phyloP scores from a whole-genome alignment of 139 green algal species.

The Eudorina sp. region DNA sequence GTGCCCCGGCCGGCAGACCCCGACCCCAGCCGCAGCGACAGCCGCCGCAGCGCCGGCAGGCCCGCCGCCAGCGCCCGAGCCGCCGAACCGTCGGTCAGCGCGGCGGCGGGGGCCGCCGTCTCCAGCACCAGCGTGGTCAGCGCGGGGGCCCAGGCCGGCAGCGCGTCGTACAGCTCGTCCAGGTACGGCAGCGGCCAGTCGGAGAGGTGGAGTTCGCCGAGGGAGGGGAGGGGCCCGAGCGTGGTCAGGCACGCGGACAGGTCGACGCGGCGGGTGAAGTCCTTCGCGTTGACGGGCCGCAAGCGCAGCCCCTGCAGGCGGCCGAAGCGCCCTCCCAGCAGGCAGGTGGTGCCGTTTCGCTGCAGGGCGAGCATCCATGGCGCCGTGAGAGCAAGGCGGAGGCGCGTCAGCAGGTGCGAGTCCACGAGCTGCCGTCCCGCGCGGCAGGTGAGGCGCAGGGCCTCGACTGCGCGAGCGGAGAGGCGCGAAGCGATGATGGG shows the following conservation, averaged over 20 bases:
- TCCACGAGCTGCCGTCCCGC: background rate
- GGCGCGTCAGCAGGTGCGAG: background rate
- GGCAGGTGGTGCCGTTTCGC: background rate
- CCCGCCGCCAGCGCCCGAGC: background rate
- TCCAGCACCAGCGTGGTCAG: background rate
- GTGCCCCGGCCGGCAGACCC: background rate
- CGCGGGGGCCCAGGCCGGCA: background rate
- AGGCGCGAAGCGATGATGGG: background rate
- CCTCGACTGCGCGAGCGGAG: background rate
- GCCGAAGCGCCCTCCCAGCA: background rate
- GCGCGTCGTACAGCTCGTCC: background rate
- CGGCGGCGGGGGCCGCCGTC: background rate
- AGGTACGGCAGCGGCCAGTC: background rate
- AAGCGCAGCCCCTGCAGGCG: background rate
- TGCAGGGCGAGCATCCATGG: constrained; percentile 2
- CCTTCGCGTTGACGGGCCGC: background rate
- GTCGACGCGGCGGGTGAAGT: constrained; percentile 1
- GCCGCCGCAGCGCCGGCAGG: background rate
- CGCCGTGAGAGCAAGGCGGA: background rate
- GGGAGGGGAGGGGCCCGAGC: background rate
- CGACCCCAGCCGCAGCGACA: background rate
- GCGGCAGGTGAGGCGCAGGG: constrained; percentile 16
- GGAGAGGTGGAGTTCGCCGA: background rate
- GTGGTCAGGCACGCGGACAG: background rate
- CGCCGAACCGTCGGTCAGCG: background rate